A percentile compares a stretch with the other conserved stretches of the same genome.
phyloP scores from a whole-genome alignment of 2,329 filamentous ascomycete genomes.

The Neofusicoccum laricinum region DNA sequence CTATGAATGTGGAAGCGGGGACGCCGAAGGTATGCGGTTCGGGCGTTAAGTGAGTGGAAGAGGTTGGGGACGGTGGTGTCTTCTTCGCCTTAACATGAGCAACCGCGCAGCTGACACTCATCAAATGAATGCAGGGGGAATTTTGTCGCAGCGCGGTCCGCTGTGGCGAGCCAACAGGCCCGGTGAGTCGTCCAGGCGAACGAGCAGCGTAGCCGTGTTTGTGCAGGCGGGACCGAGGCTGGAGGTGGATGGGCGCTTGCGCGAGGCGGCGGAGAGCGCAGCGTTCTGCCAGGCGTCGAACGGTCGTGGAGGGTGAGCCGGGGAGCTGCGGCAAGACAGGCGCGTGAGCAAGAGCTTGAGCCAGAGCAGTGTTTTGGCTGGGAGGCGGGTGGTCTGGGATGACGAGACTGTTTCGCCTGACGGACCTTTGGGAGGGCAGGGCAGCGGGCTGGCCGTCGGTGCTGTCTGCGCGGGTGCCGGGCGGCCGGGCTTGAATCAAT shows the following conservation, averaged over 20 bases:
- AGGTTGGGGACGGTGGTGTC: conserved; percentile 41
- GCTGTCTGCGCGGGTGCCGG: conserved; percentile 8
- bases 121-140: conserved; percentile 14
- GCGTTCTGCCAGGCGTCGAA: background rate
- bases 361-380: conserved; percentile 6
- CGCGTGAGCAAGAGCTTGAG: conserved; percentile 11
- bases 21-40: conserved; percentile 23
- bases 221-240: conserved; percentile 4
- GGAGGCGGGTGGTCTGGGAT: conserved; percentile 14
- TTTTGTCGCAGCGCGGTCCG: conserved; percentile 11
- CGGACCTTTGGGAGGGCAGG: conserved; percentile 5
- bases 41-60: conserved; percentile 41
- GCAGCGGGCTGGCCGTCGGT: background rate
- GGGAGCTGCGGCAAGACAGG: background rate
- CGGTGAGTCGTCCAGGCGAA: conserved; percentile 5
- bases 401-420: conserved; percentile 16
- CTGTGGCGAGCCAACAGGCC: conserved; percentile 1
- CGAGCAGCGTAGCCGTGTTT: background rate
- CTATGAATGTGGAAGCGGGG: conserved; percentile 16
- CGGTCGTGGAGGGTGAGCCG: background rate
- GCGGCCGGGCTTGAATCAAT: conserved; percentile 4
- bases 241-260: background rate
- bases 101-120: conserved; percentile 17
- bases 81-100: conserved; percentile 50
- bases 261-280: background rate